Conservation (phyloP, 371 early-diverging fungal species). For the Lichtheimia ornata region DNA sequence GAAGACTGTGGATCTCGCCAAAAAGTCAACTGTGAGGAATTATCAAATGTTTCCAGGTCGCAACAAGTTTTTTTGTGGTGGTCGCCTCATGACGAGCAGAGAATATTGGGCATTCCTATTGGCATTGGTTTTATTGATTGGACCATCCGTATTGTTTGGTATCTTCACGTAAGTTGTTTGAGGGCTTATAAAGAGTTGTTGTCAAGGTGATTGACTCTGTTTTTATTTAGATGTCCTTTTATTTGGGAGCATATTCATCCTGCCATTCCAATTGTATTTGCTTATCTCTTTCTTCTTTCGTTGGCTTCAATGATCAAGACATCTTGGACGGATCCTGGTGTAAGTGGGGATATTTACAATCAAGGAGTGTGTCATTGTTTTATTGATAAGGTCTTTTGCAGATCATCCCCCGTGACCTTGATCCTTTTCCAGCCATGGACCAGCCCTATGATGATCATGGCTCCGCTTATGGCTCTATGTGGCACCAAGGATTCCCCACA, state of each 20-base stretch:
- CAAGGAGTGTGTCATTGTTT: no score
- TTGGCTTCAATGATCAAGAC: slow-evolving; percentile 79
- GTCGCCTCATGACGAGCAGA: slow-evolving; percentile 72
- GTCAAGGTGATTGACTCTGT: neutral
- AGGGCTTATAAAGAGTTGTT: neutral
- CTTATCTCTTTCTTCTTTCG: slow-evolving; percentile 66
- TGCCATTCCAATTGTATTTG: slow-evolving; percentile 72
- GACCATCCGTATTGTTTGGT: slow-evolving; percentile 69
- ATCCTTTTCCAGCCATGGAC: slow-evolving; percentile 8
- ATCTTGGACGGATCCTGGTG: slow-evolving; percentile 91
- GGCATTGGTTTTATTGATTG: slow-evolving; percentile 64
- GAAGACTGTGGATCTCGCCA: neutral
- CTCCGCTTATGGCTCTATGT: slow-evolving; percentile 5
- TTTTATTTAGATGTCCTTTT: slow-evolving; percentile 54
- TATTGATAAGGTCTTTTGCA: neutral
- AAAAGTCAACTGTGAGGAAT: slow-evolving; percentile 14
- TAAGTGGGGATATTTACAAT: slow-evolving; percentile 26
- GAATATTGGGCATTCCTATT: slow-evolving; percentile 68
- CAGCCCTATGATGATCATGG: slow-evolving; percentile 4
- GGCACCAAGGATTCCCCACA: slow-evolving; percentile 10
- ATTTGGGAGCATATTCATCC: slow-evolving; percentile 69
- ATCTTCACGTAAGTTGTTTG: slow-evolving; percentile 50
- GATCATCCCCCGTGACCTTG: slow-evolving; percentile 14
- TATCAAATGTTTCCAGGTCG: slow-evolving; percentile 46
- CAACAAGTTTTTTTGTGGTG: slow-evolving; percentile 65